A percentile compares a stretch with the other conserved stretches of the same genome.
Evolutionary conservation across 2,329 filamentous ascomycete genomes (phyloP).

Genomic region (Talaromyces sp.): DNA sequence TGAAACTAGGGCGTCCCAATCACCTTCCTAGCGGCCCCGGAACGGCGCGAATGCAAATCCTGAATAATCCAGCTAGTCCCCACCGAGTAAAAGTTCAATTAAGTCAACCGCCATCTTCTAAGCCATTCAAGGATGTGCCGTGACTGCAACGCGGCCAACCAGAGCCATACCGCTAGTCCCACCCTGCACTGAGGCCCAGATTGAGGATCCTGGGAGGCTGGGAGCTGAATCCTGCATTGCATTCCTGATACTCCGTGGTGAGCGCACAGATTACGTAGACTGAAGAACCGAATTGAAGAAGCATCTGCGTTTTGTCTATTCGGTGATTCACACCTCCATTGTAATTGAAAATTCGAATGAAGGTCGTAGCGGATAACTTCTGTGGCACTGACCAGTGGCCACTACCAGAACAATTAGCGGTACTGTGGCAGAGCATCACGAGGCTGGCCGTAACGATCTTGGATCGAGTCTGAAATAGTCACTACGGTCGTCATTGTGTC

Average conservation of each 20-base stretch:
- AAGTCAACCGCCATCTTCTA: not conserved
- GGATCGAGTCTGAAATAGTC: conserved; percentile 6
- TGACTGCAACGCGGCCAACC: conserved; percentile 14
- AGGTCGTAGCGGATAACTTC: not conserved
- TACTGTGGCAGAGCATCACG: conserved; percentile 8
- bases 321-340: not conserved
- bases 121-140: not conserved
- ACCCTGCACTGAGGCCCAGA: not conserved
- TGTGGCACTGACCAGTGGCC: not conserved
- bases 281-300: not conserved
- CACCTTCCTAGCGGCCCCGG: conserved; percentile 12
- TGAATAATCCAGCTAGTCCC: conserved; percentile 9
- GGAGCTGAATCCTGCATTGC: conserved; percentile 12
- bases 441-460: conserved; percentile 3
- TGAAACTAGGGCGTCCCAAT: conserved; percentile 12
- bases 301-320: not conserved
- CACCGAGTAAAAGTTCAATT: not conserved
- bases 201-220: conserved; percentile 1
- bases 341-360: not conserved
- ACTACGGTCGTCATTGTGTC: not conserved
- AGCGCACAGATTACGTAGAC: not conserved
- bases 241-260: not conserved
- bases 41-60: conserved; percentile 16
- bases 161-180: conserved; percentile 7
- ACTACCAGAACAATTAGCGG: not conserved